These are phyloP conservation scores for Botrytis elliptica DNA, from an alignment of 2,329 filamentous ascomycete species.

Conservation along the genomic window DNA sequence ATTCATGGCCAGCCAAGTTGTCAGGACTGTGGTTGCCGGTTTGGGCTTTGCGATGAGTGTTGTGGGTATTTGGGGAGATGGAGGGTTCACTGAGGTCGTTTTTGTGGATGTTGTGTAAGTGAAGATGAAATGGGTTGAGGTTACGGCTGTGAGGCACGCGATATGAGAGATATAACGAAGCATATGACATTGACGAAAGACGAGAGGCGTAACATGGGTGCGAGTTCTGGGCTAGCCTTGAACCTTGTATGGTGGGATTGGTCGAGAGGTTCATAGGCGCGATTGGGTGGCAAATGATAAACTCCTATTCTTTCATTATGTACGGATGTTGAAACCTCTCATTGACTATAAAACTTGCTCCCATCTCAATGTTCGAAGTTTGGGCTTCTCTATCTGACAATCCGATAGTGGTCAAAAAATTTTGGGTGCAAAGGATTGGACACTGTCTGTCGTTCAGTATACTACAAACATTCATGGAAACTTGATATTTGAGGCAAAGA, in stretches of 20 bases:
- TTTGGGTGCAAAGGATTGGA: not conserved
- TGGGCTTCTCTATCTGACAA: not conserved
- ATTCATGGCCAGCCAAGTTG: conserved; percentile 53
- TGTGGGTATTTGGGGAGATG: conserved; percentile 66
- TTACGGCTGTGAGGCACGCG: not conserved
- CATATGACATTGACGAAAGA: not conserved
- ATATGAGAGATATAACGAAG: not conserved
- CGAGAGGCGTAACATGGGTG: not conserved
- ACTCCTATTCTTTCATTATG: conserved; percentile 11
- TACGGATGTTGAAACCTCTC: not conserved
- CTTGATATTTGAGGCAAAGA: not conserved
- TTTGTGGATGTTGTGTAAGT: conserved; percentile 26
- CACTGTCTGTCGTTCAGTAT: not conserved
- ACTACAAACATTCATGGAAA: not conserved
- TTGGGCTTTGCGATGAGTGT: conserved; percentile 61
- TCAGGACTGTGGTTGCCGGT: conserved; percentile 54
- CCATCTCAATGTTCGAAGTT: not conserved
- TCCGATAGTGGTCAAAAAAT: not conserved
- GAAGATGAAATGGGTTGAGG: not conserved
- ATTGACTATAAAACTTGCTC: not conserved
- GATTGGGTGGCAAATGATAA: not conserved
- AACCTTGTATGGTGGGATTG: not conserved
- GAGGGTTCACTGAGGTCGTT: conserved; percentile 41
- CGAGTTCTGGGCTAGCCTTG: not conserved
- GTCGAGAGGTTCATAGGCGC: not conserved